These are phyloP conservation scores for Microbotryum scabiosae DNA, from an alignment of 1,284 basidiomycete genomes.

Conservation along the genomic window DNA sequence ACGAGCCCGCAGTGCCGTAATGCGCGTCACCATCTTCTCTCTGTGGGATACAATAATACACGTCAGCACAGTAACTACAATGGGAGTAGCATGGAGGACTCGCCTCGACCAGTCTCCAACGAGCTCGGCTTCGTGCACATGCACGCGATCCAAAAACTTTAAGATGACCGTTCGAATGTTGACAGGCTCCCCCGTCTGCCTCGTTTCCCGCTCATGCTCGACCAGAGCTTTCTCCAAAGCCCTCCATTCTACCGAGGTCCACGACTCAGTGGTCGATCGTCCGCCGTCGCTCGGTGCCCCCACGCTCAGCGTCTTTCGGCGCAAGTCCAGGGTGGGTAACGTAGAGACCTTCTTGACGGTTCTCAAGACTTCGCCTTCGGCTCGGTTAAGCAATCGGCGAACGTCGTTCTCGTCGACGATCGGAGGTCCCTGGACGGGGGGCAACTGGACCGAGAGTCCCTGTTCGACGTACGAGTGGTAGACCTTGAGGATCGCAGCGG, in stretches of 20 bases:
- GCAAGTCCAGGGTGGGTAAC: background rate
- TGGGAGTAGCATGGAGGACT: background rate
- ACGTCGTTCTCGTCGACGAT: slow-evolving; percentile 15
- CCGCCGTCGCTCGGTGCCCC: background rate
- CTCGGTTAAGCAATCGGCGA: slow-evolving; percentile 15
- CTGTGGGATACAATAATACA: slow-evolving; percentile 1
- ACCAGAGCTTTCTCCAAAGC: slow-evolving; percentile 19
- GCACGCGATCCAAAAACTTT: slow-evolving; percentile 11
- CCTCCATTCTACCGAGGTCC: slow-evolving; percentile 26
- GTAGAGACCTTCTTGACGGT: no score
- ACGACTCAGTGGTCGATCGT: background rate
- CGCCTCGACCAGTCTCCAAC: slow-evolving; percentile 22
- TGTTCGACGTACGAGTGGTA: slow-evolving; percentile 65
- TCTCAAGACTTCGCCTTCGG: slow-evolving; percentile 20
- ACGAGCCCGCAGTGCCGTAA: slow-evolving; percentile 27
- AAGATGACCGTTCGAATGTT: slow-evolving; percentile 9
- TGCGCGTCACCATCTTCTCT: slow-evolving; percentile 22
- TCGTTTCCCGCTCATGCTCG: slow-evolving; percentile 7
- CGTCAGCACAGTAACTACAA: background rate
- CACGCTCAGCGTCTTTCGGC: background rate
- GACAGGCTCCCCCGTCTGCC: slow-evolving; percentile 4
- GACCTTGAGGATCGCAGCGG: slow-evolving; percentile 79
- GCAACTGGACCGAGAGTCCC: slow-evolving; percentile 8
- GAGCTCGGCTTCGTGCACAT: background rate
- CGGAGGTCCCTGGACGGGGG: slow-evolving; percentile 2